Conservation (phyloP, 2,329 filamentous ascomycete genomes). For the Exophiala xenobiotica region DNA sequence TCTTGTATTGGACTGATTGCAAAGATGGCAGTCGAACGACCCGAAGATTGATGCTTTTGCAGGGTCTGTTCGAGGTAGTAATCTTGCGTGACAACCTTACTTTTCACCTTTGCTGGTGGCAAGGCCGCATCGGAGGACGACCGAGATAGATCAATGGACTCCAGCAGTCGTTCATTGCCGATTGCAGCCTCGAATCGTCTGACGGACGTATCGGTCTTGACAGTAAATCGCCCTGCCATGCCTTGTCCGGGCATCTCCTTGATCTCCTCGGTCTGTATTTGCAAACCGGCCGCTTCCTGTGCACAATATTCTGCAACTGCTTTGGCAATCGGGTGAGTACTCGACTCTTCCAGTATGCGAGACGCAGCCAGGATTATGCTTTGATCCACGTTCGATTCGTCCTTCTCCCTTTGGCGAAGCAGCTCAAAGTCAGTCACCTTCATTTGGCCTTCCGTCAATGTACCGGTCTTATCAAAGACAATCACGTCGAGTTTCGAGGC, state of each 20-base stretch:
- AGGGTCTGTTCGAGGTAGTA: conserved; percentile 16
- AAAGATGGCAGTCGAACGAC: conserved; percentile 48
- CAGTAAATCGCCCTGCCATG: conserved; percentile 52
- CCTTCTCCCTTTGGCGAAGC: conserved; percentile 31
- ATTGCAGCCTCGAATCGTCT: conserved; percentile 49
- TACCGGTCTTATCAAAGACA: conserved; percentile 88
- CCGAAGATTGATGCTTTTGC: conserved; percentile 32
- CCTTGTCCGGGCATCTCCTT: conserved; percentile 59
- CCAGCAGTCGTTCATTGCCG: conserved; percentile 58
- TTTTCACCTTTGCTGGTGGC: background rate
- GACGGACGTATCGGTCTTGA: conserved; percentile 31
- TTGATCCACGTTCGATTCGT: conserved; percentile 26
- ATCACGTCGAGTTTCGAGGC: conserved; percentile 75
- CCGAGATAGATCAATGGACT: conserved; percentile 18
- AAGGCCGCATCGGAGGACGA: background rate
- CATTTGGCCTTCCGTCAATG: conserved; percentile 67
- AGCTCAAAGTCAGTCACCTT: conserved; percentile 54
- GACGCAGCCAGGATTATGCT: conserved; percentile 47
- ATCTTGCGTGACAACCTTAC: conserved; percentile 4
- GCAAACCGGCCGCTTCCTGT: conserved; percentile 28
- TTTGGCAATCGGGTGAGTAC: conserved; percentile 59
- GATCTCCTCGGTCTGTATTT: conserved; percentile 40
- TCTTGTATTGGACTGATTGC: conserved; percentile 37
- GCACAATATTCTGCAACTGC: conserved; percentile 54
- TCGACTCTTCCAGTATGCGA: conserved; percentile 57